These are phyloP conservation scores for Plenodomus tracheiphilus DNA, from an alignment of 2,329 filamentous ascomycete genomes.

Conservation along the genomic window DNA sequence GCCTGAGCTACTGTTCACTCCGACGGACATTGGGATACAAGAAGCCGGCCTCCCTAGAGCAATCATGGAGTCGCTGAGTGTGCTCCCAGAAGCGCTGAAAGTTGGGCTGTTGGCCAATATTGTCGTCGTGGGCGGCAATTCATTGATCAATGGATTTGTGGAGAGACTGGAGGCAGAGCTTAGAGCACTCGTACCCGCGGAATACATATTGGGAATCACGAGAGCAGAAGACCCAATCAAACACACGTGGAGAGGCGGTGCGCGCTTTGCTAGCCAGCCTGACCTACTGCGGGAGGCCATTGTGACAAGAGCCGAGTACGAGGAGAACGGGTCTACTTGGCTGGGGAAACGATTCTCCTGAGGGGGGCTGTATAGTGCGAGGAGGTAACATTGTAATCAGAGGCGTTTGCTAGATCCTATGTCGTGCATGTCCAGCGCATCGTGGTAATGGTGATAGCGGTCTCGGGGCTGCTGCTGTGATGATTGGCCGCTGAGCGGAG, in stretches of 20 bases:
- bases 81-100: slow-evolving; percentile 80
- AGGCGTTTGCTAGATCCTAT: too few species aligned
- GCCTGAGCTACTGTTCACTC: slow-evolving; percentile 87
- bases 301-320: slow-evolving; percentile 88
- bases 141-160: slow-evolving; percentile 77
- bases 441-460: background rate
- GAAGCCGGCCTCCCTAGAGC: slow-evolving; percentile 81
- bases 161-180: slow-evolving; percentile 76
- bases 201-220: slow-evolving; percentile 35
- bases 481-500: slow-evolving; percentile 28
- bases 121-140: slow-evolving; percentile 84
- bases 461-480: slow-evolving; percentile 14
- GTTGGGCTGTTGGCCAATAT: slow-evolving; percentile 84
- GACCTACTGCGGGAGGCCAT: slow-evolving; percentile 66
- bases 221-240: slow-evolving; percentile 76
- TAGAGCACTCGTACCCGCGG: slow-evolving; percentile 53
- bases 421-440: background rate
- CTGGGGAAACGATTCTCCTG: slow-evolving; percentile 69
- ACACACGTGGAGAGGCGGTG: slow-evolving; percentile 85
- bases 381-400: too few species aligned
- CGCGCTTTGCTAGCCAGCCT: slow-evolving; percentile 70
- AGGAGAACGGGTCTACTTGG: slow-evolving; percentile 78
- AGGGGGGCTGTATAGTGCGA: too few species aligned
- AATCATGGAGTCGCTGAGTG: slow-evolving; percentile 76
- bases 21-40: slow-evolving; percentile 79